Base-by-base conservation (phyloP, 2,329 filamentous ascomycete genomes). In the Cryphonectria nitschkei region DNA sequence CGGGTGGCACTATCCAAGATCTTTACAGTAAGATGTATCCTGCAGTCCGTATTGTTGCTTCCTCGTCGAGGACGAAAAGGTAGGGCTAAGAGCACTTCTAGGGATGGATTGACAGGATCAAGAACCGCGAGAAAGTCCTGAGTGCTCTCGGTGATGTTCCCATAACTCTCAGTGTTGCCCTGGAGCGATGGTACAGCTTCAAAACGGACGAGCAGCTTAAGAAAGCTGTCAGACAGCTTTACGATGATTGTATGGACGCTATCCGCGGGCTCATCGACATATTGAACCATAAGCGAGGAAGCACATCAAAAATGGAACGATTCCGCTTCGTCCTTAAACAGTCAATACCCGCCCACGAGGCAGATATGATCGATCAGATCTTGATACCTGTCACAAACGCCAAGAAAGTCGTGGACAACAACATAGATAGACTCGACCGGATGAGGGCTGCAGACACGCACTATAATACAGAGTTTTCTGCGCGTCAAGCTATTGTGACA, bases 41-140 rank as follows among this genome's bases (percentile, higher is more conserved):
- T 22, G n/a, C 46, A 0, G 8, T 9, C 22, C 22, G 9, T 22
- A 3, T 52, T 52, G 9, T n/a, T 26, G 3, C 7, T n/a, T n/a
- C 9, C 19, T 52, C 46, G 7, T 52, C 8, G 46, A 52, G 46
- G 46, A 8, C 1, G 22, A 52, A n/a, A 9, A 14, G n/a, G 8
- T 13, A 46, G 22, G 3, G 26, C 61, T 64, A 41, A 64, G 13
- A 13, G 37, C 3, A 8, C 7, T 3, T 6, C 34, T 52, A 64
- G 61, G 37, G 34, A 64, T 64, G 61, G 61, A 3, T 37, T 5
- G 37, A 64, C 6, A 64, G 19, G 22, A 64, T 64, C 2, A 64
- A 64, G 39, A 64, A 64, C 39, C 16, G 61, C 22, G 61, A 64
- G 61, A 64, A 64, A 29, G 39, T 64, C 26, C 39, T 64, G 22